Evolutionary conservation across 1,284 basidiomycete species (phyloP).

Genomic region (Agaricales sp.): DNA sequence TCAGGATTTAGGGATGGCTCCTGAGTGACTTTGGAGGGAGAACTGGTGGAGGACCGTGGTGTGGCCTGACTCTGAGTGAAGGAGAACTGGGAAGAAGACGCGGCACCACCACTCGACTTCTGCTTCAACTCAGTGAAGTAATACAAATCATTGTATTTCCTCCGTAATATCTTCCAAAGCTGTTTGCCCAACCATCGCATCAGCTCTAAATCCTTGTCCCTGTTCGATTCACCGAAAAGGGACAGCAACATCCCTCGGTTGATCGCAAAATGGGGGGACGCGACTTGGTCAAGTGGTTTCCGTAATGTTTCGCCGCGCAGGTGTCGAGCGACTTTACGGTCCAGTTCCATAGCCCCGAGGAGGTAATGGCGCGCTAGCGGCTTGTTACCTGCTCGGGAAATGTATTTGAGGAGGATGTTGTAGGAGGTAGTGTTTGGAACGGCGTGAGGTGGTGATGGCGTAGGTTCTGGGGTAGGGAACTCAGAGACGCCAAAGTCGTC

Average conservation of each 20-base stretch:
- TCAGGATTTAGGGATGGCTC: conserved; percentile 21
- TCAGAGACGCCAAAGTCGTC: conserved; percentile 48
- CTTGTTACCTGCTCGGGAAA: conserved; percentile 35
- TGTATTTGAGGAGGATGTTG: conserved; percentile 45
- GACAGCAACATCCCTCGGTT: conserved; percentile 45
- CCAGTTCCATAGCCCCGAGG: conserved; percentile 43
- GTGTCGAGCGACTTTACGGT: conserved; percentile 25
- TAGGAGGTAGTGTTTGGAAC: conserved; percentile 64
- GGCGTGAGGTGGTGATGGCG: conserved; percentile 34
- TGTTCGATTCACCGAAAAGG: conserved; percentile 44
- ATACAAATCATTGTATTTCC: conserved; percentile 34
- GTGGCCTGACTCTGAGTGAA: conserved; percentile 9
- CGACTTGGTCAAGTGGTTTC: conserved; percentile 9
- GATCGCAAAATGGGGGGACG: conserved; percentile 16
- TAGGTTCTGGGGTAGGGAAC: conserved; percentile 27
- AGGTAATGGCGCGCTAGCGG: conserved; percentile 61
- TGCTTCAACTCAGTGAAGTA: conserved; percentile 26
- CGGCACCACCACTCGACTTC: conserved; percentile 6
- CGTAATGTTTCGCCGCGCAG: conserved; percentile 17
- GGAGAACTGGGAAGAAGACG: conserved; percentile 6
- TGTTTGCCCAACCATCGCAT: conserved; percentile 46
- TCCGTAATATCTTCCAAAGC: conserved; percentile 28
- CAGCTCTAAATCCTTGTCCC: conserved; percentile 40
- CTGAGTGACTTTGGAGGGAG: background rate
- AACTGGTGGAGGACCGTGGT: background rate